Conservation (phyloP, 371 early-diverging fungal genomes). For the Apophysomyces trapeziformis region DNA sequence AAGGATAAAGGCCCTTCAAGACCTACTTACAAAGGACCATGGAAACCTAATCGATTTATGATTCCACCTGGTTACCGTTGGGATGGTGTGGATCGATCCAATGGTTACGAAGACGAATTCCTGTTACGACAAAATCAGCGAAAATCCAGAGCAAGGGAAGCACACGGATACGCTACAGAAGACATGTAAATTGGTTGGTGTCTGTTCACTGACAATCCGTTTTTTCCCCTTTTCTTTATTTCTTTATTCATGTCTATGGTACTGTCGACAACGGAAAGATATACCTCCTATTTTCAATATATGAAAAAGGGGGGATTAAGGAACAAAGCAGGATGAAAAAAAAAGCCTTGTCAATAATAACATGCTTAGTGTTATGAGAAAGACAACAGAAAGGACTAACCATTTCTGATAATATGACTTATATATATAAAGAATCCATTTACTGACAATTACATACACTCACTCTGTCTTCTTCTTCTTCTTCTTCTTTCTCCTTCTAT, state of each 20-base stretch:
- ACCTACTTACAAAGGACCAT: slow-evolving; percentile 64
- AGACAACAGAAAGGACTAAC: slow-evolving; percentile 7
- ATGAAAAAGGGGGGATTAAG: slow-evolving; percentile 21
- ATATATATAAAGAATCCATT: slow-evolving; percentile 18
- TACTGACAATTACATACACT: too few relatives aligned
- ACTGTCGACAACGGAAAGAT: slow-evolving; percentile 5
- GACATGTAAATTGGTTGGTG: slow-evolving; percentile 58
- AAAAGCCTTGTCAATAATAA: slow-evolving; percentile 21
- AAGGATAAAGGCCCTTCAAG: slow-evolving; percentile 41
- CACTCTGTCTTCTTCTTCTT: not conserved
- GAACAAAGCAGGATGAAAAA: not conserved
- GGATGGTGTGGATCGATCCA: slow-evolving; percentile 93
- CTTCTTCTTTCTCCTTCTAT: not conserved
- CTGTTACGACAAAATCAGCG: slow-evolving; percentile 55
- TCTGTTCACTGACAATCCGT: slow-evolving; percentile 7
- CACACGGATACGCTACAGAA: slow-evolving; percentile 71
- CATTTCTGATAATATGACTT: slow-evolving; percentile 4
- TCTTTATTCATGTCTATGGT: slow-evolving; percentile 1
- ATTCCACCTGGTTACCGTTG: slow-evolving; percentile 89
- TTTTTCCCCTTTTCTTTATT: slow-evolving; percentile 9
- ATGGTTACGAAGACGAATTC: slow-evolving; percentile 79
- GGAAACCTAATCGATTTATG: slow-evolving; percentile 82
- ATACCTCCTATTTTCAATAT: slow-evolving; percentile 23
- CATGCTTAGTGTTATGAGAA: slow-evolving; percentile 1
- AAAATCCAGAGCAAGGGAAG: slow-evolving; percentile 55